Evolutionary conservation across 1,139 yeast genomes (phyloP), one percentile per base, ranked within the genome.

Genomic region (Yarrowia galli): DNA sequence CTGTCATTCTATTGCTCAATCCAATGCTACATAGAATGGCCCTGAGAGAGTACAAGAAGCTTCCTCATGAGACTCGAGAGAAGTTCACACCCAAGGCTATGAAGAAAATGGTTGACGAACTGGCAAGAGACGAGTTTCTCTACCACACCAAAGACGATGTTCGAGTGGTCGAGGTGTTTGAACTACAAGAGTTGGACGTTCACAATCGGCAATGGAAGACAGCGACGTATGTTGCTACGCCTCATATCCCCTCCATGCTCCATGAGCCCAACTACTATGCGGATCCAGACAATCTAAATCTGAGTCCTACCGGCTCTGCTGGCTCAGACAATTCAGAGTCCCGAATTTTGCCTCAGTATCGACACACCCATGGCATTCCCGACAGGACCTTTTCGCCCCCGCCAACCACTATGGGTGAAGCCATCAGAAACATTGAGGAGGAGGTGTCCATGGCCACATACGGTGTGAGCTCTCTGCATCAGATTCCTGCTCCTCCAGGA

Each of bases 111-210:
- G 32, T 58, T 28, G 64, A 58, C 12, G 51, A 42, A 2, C 18
- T 58, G 16, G 40, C 51, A 9, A 43, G n/a, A 25, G 23, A 43
- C n/a, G 51, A 58, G 32, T 58, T 58, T 9, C 42, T 58, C 5
- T 22, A 43, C 46, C 64, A 58, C 12, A 22, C 64, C 5, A 18
- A 12, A 0, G 64, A 58, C 20, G 64, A 58, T 16, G 22, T 58
- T 3, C 18, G 64, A 10, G 72, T 80, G 53, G 79, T 88, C 18
- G 92, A 89, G 73, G 83, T 89, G 1, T 92, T 81, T 78, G 97
- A 92, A 75, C 78, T 91, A 48, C 97, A 92, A 72, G 79, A 79
- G 71, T 82, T 84, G 69, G 83, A 86, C 74, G 75, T 78, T 10
- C 78, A 77, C 5, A 77, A 82, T 2, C 84, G 84, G 64, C 84